A percentile compares a stretch with the other conserved stretches of the same genome.
Conservation (phyloP, 1,284 basidiomycete genomes). For the Butyriboletus appendiculatus region DNA sequence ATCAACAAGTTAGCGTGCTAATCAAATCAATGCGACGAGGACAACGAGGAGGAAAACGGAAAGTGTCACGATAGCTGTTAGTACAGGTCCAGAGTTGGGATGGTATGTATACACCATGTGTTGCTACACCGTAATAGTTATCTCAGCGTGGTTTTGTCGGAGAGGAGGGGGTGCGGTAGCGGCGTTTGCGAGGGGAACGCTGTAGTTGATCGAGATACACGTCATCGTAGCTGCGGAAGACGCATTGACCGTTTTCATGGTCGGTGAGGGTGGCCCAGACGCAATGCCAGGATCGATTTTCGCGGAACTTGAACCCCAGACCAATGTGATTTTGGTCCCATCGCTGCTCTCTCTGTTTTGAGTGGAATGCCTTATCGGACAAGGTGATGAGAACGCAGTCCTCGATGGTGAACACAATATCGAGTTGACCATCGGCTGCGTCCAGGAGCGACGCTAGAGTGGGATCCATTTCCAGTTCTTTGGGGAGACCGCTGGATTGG, state of each 20-base stretch:
- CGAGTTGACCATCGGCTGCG: conserved; percentile 38
- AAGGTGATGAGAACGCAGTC: conserved; percentile 57
- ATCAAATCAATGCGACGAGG: conserved; percentile 17
- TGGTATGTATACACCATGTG: conserved; percentile 15
- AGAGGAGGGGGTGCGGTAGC: conserved; percentile 20
- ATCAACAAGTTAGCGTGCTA: conserved; percentile 6
- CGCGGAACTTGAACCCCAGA: conserved; percentile 48
- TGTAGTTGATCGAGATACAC: conserved; percentile 49
- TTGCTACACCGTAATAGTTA: conserved; percentile 4
- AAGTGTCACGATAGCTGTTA: conserved; percentile 8
- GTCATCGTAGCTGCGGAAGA: conserved; percentile 63
- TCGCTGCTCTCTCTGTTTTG: conserved; percentile 30
- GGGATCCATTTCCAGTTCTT: conserved; percentile 57
- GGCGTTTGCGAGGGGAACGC: conserved; percentile 40
- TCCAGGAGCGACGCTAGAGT: conserved; percentile 43
- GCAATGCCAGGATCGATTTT: conserved; percentile 54
- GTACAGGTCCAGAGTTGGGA: conserved; percentile 16
- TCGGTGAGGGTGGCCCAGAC: conserved; percentile 61
- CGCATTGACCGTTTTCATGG: conserved; percentile 44
- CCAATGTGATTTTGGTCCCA: conserved; percentile 62
- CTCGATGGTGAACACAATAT: conserved; percentile 45
- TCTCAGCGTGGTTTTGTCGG: conserved; percentile 26
- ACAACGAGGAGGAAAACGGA: conserved; percentile 3
- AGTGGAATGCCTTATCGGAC: conserved; percentile 57
- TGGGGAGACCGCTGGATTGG: conserved; percentile 47